Evolutionary conservation across 805 yeast genomes (phyloP).

Genomic region (Sugiyamaella valdiviana): DNA sequence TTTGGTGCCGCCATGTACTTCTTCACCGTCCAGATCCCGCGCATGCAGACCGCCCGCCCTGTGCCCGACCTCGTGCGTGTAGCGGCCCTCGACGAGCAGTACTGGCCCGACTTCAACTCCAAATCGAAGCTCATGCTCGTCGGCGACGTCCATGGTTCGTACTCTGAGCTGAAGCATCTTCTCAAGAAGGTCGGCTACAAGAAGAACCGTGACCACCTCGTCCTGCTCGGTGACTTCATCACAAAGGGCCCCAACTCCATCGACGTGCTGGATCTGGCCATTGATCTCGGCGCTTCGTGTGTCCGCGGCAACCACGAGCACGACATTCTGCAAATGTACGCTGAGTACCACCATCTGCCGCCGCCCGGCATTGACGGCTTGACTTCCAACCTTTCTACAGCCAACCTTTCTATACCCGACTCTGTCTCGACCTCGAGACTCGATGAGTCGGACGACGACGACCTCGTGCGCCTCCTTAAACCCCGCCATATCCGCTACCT

Average conservation of each 20-base stretch:
- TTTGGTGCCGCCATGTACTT: slow-evolving; percentile 8
- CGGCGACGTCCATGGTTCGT: slow-evolving; percentile 88
- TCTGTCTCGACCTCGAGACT: background rate
- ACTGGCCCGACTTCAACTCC: slow-evolving; percentile 11
- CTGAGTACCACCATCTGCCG: slow-evolving; percentile 47
- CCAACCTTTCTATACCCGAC: background rate
- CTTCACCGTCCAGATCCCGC: slow-evolving; percentile 16
- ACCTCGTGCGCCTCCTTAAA: slow-evolving; percentile 47
- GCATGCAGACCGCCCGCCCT: slow-evolving; percentile 6
- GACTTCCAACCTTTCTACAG: background rate
- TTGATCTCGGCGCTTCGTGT: slow-evolving; percentile 56
- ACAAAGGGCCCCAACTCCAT: slow-evolving; percentile 77
- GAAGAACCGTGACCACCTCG: slow-evolving; percentile 44
- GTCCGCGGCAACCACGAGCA: slow-evolving; percentile 88
- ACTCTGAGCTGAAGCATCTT: slow-evolving; percentile 46
- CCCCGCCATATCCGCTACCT: slow-evolving; percentile 58
- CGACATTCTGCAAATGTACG: slow-evolving; percentile 59
- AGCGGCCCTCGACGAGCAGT: slow-evolving; percentile 6
- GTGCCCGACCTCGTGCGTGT: slow-evolving; percentile 21
- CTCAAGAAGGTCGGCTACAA: slow-evolving; percentile 43
- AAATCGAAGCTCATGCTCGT: slow-evolving; percentile 51
- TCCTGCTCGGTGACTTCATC: slow-evolving; percentile 78
- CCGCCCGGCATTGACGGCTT: slow-evolving; percentile 18
- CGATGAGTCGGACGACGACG: slow-evolving; percentile 16
- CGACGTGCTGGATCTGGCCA: slow-evolving; percentile 60